Evolutionary conservation across 2,329 filamentous ascomycete species (phyloP), one percentile per base, ranked within the genome.

Genomic region (Penicillium janthinellum): DNA sequence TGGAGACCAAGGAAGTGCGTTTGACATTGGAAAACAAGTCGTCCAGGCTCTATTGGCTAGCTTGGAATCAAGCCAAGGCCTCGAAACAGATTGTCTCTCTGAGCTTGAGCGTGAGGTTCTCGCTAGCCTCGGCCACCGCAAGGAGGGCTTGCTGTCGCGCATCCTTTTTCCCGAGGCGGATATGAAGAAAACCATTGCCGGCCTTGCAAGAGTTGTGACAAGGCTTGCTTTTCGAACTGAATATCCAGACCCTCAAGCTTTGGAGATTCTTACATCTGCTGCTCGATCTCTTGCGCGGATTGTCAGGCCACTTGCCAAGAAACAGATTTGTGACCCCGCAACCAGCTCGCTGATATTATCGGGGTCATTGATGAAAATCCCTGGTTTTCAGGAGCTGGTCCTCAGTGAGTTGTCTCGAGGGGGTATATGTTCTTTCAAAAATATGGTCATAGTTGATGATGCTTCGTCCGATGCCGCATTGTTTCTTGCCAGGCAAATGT

Each of bases 1-100:
- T 20, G 45, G 45, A 49, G 45, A 49, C 45, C 45, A 49, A 10
- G 45, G 45, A 12, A 49, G 45, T 35, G 45, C 45, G n/a, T 49
- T 49, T 35, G 45, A 49, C n/a, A 35, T 49, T 35, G 45, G 45
- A 5, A 49, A 49, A 49, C 45, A 49, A n/a, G 45, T 28, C 11
- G 45, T 49, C 4, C 45, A 49, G 11, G 28, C 45, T 20, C 28
- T 49, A 5, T 49, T 49, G 45, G 35, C 45, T 7, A 49, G 45
- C 28, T 14, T 49, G n/a, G 45, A 49, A 49, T 20, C 20, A 28
- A 49, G 45, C 34, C 45, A 49, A 49, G 45, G 45, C 4, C 17
- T 15, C n/a, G 28, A 35, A 34, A n/a, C 1, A 6, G 45, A 49
- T 20, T 20, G 28, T n/a, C 45, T 49, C 15, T 34, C 45, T 12